Conservation (phyloP, 768 basidiomycete genomes). For the Butyriboletus loyo region DNA sequence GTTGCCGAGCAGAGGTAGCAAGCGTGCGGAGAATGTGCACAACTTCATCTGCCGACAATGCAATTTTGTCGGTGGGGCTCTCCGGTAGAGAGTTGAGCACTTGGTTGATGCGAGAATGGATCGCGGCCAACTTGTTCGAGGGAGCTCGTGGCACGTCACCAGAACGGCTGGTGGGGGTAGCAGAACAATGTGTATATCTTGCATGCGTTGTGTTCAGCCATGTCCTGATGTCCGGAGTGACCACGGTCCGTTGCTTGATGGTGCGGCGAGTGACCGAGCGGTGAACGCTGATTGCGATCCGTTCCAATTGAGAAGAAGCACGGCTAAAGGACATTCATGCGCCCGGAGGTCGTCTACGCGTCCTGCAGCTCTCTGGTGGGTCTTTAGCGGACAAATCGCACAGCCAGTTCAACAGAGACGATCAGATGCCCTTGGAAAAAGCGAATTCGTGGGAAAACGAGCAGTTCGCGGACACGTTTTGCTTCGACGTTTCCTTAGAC, state of each 20-base stretch:
- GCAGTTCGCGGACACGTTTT: conserved; percentile 28
- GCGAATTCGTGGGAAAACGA: conserved; percentile 29
- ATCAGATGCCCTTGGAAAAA: conserved; percentile 1
- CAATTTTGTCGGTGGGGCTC: conserved; percentile 1
- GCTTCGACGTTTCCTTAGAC: conserved; percentile 15
- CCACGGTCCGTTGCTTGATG: conserved; percentile 5
- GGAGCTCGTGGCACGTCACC: conserved; percentile 11
- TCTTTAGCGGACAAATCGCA: conserved; percentile 4
- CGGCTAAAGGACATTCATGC: conserved; percentile 62
- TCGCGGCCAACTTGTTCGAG: conserved; percentile 17
- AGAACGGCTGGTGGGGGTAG: neutral
- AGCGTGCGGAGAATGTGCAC: conserved; percentile 43
- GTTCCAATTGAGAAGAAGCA: conserved; percentile 35
- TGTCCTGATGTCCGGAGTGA: conserved; percentile 18
- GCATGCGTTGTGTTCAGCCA: conserved; percentile 20
- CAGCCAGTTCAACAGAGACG: neutral
- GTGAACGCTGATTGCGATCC: conserved; percentile 24
- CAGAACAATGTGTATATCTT: conserved; percentile 1
- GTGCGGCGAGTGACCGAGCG: conserved; percentile 19
- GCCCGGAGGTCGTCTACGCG: conserved; percentile 19
- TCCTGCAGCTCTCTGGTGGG: conserved; percentile 8
- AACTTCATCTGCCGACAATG: conserved; percentile 29
- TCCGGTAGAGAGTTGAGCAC: conserved; percentile 22
- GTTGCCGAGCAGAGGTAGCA: conserved; percentile 48
- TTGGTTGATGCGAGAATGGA: conserved; percentile 23